Evolutionary conservation across 176 grass and related monocot species (phyloP), one percentile per base, ranked within the genome.

Genomic region (Phragmites australis): DNA sequence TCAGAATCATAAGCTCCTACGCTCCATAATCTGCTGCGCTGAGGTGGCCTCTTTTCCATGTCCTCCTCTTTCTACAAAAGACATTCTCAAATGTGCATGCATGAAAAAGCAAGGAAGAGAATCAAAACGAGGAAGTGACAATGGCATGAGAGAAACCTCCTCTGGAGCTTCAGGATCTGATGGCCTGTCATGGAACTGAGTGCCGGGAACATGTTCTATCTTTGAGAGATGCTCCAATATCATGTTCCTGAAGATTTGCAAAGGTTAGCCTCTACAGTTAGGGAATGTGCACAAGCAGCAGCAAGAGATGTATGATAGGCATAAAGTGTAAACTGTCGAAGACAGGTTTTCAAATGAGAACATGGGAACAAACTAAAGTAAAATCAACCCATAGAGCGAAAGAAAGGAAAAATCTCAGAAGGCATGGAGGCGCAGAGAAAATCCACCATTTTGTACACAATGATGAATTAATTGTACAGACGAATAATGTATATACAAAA

Each of bases 151-250:
- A 65, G 12, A 32, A 78, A 96, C 93, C 93, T 97, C 83, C 57
- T 87, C 84, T 70, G 86, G 90, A 63, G 86, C 79, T 84, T 90
- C 82, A 50, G 93, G 81, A 66, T 97, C 93, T 76, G 86, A 84
- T 25, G 88, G 93, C 25, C 80, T 89, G 65, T 82, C 69, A 62
- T 97, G 91, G 70, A 97, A 97, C 80, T 97, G 94, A 80, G 88
- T 70, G 67, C 83, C 94, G 44, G 94, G 94, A 83, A 88, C 89
- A 86, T 93, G 89, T 59, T 92, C 89, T 67, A 97, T 86, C 50
- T 44, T 83, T 70, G 91, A 97, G 32, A 97, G 82, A 75, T 91
- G 71, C 18, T 91, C 87, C 75, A 93, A 66, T 70, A 97, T 87
- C 87, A 91, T 87, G 50, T 69, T 91, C 86, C 94, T 97, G 88